Evolutionary conservation across 495 filamentous ascomycete species (phyloP).

Genomic region (Cairneyella variabilis): DNA sequence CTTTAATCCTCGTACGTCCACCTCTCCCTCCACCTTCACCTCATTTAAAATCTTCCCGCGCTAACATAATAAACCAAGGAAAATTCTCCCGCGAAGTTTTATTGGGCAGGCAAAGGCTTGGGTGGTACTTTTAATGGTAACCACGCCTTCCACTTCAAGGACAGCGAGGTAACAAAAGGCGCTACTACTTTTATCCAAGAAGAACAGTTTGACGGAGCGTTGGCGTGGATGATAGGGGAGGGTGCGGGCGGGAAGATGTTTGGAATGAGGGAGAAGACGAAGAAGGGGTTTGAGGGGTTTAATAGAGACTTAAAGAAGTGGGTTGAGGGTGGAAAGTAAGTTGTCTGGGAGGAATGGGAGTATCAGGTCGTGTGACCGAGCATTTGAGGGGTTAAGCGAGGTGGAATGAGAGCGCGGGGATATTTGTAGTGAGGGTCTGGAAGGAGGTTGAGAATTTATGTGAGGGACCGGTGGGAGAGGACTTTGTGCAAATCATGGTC

Average conservation of each 20-base stretch:
- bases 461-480: too few species aligned
- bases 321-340: neutral
- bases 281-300: neutral
- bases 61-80: neutral
- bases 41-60: neutral
- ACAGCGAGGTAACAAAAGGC: neutral
- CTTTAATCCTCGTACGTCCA: neutral
- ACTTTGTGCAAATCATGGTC: too few species aligned
- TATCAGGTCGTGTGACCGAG: too few species aligned
- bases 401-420: too few species aligned
- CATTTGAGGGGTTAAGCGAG: too few species aligned
- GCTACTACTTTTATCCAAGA: neutral
- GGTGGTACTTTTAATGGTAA: neutral
- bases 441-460: too few species aligned
- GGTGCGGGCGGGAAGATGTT: neutral
- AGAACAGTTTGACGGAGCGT: neutral
- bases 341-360: too few species aligned
- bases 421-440: too few species aligned
- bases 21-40: neutral
- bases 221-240: neutral
- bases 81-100: neutral
- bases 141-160: neutral
- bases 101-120: neutral
- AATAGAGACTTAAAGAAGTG: neutral
- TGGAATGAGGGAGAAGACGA: slow-evolving; percentile 1